Evolutionary conservation across 805 yeast genomes (phyloP).

Genomic region (Grigorovia transvaalensis): DNA sequence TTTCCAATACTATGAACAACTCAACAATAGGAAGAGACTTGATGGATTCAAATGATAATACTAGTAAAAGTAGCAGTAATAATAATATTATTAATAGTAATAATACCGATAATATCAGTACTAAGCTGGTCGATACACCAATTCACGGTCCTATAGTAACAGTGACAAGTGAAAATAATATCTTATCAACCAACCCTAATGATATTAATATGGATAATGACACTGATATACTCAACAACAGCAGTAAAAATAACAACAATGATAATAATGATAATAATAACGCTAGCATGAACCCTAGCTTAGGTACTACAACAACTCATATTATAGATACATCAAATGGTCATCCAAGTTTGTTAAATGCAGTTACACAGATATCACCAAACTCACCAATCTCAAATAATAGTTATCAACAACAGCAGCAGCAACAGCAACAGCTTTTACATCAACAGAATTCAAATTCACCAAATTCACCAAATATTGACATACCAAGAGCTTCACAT

Average conservation of each 20-base stretch:
- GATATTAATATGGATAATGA: not conserved
- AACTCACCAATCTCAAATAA: constrained; percentile 6
- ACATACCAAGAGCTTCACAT: constrained; percentile 34
- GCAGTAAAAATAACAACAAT: not conserved
- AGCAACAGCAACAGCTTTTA: too few species aligned
- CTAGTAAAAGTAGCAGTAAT: too few species aligned
- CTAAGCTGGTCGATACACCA: not conserved
- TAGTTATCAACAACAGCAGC: constrained; percentile 2
- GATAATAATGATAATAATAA: not conserved
- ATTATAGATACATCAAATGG: constrained; percentile 1
- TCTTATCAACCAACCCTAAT: not conserved
- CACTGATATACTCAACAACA: not conserved
- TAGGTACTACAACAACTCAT: not conserved
- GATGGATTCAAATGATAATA: not conserved
- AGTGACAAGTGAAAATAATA: constrained; percentile 8
- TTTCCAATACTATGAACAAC: not conserved
- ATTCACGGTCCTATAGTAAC: constrained; percentile 10
- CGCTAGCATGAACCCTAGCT: too few species aligned
- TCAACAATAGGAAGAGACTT: not conserved
- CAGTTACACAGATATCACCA: constrained; percentile 14
- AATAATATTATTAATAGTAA: too few species aligned
- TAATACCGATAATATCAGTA: constrained; percentile 1
- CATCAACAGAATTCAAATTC: constrained; percentile 4
- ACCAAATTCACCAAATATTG: constrained; percentile 22
- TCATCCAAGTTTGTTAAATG: constrained; percentile 23